These are phyloP conservation scores for Sedum album DNA, from an alignment of 164 flowering plant species.

Conservation along the genomic window DNA sequence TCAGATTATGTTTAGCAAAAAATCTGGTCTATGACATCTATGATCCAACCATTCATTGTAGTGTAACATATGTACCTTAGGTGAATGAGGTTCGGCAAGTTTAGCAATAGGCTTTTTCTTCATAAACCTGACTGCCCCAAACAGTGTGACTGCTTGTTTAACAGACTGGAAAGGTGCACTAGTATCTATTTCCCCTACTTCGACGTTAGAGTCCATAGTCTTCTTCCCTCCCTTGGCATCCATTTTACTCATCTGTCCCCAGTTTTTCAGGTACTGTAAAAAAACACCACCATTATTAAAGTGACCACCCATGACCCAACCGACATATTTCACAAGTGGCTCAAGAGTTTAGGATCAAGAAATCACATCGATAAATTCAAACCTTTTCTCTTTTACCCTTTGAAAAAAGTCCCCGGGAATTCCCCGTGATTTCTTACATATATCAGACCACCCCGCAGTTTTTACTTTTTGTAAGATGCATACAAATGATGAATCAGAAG, in stretches of 20 bases:
- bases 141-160: slow-evolving; percentile 91
- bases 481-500: too few species aligned
- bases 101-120: slow-evolving; percentile 49
- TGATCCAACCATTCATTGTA: neutral
- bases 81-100: slow-evolving; percentile 50
- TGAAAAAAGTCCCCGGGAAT: too few species aligned
- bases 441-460: too few species aligned
- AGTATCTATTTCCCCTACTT: neutral
- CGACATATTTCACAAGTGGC: too few species aligned
- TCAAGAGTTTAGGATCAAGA: too few species aligned
- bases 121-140: slow-evolving; percentile 55
- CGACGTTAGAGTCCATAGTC: neutral
- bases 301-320: too few species aligned
- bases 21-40: neutral
- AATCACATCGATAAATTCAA: too few species aligned
- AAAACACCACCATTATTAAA: neutral
- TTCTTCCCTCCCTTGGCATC: neutral
- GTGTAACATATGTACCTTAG: slow-evolving; percentile 38
- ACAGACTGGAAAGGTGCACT: slow-evolving; percentile 46
- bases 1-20: neutral
- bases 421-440: too few species aligned
- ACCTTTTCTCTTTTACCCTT: too few species aligned
- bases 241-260: too few species aligned
- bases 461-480: too few species aligned
- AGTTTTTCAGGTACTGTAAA: neutral